phyloP scores from a whole-genome alignment of 2,329 filamentous ascomycete genomes.

The Saccharata proteae region DNA sequence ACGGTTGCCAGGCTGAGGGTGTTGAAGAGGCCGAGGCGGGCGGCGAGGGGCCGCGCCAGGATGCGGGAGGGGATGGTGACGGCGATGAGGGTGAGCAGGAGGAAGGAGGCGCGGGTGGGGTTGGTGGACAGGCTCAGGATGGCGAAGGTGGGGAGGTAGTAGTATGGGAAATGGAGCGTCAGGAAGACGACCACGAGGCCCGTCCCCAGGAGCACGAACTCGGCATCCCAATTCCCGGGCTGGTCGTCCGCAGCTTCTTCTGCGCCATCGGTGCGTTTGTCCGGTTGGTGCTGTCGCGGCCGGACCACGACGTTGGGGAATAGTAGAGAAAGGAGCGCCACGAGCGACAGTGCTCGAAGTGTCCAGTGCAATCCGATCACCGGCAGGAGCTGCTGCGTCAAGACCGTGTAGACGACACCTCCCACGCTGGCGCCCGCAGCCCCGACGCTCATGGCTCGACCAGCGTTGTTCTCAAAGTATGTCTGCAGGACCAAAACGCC shows the following conservation, averaged over 20 bases:
- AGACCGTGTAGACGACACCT: constrained; percentile 21
- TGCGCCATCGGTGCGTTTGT: constrained; percentile 9
- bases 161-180: constrained; percentile 12
- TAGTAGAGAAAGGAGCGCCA: constrained; percentile 10
- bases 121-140: background rate
- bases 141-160: constrained; percentile 11
- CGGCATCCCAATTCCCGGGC: constrained; percentile 12
- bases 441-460: constrained; percentile 20
- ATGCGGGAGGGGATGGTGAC: background rate
- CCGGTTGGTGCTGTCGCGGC: constrained; percentile 11
- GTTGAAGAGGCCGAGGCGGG: background rate
- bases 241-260: constrained; percentile 7
- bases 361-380: constrained; percentile 20
- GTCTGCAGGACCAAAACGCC: constrained; percentile 19
- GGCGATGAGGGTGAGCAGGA: constrained; percentile 2
- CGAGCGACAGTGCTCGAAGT: constrained; percentile 12
- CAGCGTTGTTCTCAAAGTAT: constrained; percentile 24
- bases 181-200: constrained; percentile 5
- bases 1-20: background rate
- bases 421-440: constrained; percentile 23
- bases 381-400: constrained; percentile 19
- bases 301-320: constrained; percentile 12
- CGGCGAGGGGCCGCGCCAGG: background rate
- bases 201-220: constrained; percentile 12
- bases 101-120: background rate